phyloP scores from a whole-genome alignment of 345 rosid species.

The Arabis hirsuta region DNA sequence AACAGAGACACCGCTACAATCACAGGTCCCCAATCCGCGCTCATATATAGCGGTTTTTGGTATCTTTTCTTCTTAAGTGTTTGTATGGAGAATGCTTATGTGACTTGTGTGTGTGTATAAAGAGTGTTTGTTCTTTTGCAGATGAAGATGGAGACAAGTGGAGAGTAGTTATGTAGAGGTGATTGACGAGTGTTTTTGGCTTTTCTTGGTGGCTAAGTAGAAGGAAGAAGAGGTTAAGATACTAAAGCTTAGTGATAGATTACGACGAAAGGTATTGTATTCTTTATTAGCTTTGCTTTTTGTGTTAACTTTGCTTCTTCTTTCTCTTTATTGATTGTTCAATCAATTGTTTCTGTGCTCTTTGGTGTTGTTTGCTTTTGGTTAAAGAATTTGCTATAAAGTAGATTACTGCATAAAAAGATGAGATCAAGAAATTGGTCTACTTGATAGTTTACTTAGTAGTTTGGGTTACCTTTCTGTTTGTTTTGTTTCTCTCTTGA shows the following conservation, averaged over 20 bases:
- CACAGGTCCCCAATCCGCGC: constrained; percentile 91
- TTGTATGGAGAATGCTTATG: neutral
- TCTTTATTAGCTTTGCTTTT: constrained; percentile 44
- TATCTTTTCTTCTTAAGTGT: constrained; percentile 21
- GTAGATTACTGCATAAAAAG: constrained; percentile 31
- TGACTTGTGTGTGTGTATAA: constrained; percentile 9
- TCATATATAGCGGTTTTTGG: constrained; percentile 43
- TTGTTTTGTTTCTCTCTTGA: constrained; percentile 18
- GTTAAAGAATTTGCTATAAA: constrained; percentile 38
- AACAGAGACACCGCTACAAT: constrained; percentile 68
- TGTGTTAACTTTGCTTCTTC: constrained; percentile 17
- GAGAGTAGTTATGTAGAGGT: constrained; percentile 37
- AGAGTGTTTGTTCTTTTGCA: constrained; percentile 24
- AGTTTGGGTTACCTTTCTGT: constrained; percentile 24
- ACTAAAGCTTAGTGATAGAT: constrained; percentile 34
- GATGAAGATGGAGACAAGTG: constrained; percentile 32
- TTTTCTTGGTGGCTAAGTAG: constrained; percentile 49
- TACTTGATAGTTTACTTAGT: constrained; percentile 33
- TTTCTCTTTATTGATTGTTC: constrained; percentile 31
- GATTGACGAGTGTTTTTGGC: constrained; percentile 34
- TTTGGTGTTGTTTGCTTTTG: constrained; percentile 41
- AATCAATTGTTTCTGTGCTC: constrained; percentile 37
- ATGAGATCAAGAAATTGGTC: constrained; percentile 21
- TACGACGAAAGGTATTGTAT: constrained; percentile 37
- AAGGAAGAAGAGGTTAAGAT: constrained; percentile 12